Percentiles rank a stretch among this genome's conserved stretches.
Evolutionary conservation across 129 eudicot species (phyloP).

Genomic region (Centella asiatica): DNA sequence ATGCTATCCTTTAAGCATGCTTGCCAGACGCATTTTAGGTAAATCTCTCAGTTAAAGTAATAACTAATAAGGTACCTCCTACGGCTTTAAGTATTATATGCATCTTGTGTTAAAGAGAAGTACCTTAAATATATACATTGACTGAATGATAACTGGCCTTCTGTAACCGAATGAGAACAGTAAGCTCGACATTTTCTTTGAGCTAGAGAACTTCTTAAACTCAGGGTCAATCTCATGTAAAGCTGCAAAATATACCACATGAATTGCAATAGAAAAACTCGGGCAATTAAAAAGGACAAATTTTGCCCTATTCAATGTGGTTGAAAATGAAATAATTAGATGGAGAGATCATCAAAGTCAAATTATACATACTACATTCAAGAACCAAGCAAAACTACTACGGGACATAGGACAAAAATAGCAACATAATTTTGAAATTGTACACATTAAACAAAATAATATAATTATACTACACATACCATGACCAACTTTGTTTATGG

Average conservation of each 20-base stretch:
- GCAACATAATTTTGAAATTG: too few relatives aligned
- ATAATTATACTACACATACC: constrained; percentile 37
- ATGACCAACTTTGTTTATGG: constrained; percentile 99
- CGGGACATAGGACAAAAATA: not conserved
- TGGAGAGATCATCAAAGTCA: not conserved
- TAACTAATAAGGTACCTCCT: too few relatives aligned
- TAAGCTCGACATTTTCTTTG: constrained; percentile 59
- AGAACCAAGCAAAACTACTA: not conserved
- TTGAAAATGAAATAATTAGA: too few relatives aligned
- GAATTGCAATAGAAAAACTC: too few relatives aligned
- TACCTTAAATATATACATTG: constrained; percentile 99
- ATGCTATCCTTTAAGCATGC: too few relatives aligned
- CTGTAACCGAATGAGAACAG: constrained; percentile 65
- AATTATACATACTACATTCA: not conserved
- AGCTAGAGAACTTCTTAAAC: constrained; percentile 68
- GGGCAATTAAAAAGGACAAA: too few relatives aligned
- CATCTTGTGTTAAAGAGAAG: not conserved
- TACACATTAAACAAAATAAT: not conserved
- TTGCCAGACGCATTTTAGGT: too few relatives aligned
- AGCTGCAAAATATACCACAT: constrained; percentile 39
- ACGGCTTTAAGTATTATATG: too few relatives aligned
- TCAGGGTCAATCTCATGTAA: constrained; percentile 66
- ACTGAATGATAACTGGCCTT: constrained; percentile 83
- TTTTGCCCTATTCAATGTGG: too few relatives aligned
- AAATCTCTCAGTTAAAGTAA: too few relatives aligned